These are phyloP conservation scores for Vararia minispora DNA, from an alignment of 768 basidiomycete species.

Conservation along the genomic window DNA sequence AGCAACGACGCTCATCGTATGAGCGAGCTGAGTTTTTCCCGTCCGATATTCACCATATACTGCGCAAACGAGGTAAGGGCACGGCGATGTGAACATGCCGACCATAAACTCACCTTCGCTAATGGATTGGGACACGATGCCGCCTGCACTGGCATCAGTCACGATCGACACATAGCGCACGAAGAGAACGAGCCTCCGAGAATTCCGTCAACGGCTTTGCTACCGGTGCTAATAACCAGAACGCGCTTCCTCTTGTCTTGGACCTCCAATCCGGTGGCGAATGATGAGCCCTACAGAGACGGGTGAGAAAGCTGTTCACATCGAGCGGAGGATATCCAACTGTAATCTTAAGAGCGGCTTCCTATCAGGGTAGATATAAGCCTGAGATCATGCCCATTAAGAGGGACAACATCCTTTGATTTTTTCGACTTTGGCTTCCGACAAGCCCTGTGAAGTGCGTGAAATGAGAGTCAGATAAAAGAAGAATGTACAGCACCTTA, in stretches of 20 bases:
- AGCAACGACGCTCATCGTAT: constrained; percentile 86
- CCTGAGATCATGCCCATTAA: constrained; percentile 5
- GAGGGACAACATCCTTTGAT: constrained; percentile 51
- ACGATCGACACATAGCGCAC: background rate
- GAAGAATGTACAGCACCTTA: constrained; percentile 41
- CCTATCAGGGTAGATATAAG: constrained; percentile 31
- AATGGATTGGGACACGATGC: constrained; percentile 86
- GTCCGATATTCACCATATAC: constrained; percentile 96
- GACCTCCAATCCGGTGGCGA: constrained; percentile 86
- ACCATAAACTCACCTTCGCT: constrained; percentile 62
- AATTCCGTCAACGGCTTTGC: constrained; percentile 82
- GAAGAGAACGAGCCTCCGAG: constrained; percentile 53
- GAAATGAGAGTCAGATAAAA: constrained; percentile 1
- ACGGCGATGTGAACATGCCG: too few species aligned
- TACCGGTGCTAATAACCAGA: constrained; percentile 80
- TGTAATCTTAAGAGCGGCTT: constrained; percentile 81
- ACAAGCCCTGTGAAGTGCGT: constrained; percentile 58
- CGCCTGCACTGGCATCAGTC: constrained; percentile 39
- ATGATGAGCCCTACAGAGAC: constrained; percentile 66
- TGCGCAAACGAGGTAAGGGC: constrained; percentile 17
- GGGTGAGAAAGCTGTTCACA: background rate
- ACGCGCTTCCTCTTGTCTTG: constrained; percentile 78
- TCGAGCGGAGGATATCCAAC: constrained; percentile 26
- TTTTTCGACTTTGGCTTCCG: constrained; percentile 96
- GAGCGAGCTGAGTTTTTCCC: constrained; percentile 91